Evolutionary conservation across 345 rosid species (phyloP), one percentile per base, ranked within the genome.

Genomic region (Carallia brachiata): DNA sequence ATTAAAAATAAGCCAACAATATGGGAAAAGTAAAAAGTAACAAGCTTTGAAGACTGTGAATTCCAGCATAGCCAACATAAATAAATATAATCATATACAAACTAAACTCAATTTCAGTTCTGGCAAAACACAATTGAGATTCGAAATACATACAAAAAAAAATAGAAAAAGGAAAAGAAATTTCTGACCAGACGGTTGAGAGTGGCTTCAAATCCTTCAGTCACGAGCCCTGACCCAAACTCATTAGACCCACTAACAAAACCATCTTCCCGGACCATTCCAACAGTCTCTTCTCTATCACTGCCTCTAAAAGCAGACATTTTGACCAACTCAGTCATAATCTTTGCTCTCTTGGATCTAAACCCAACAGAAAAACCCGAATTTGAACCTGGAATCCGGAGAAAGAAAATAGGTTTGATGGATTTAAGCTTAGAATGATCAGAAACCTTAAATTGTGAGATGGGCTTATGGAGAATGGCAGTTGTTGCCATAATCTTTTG

Each of bases 141-240:
- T 44, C 60, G 12, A 56, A 56, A 23, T 23, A 19, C 16, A 56
- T 27, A 23, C 10, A 13, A 4, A 1, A 23, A 23, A 27, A 62
- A 34, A n/a, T 52, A 17, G 6, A 18, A 59, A 36, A 32, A 53
- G 6, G 18, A 9, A 28, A 52, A 40, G 23, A n/a, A 31, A 31
- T 44, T 12, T 44, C 17, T 44, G 5, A 91, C 97, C 93, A 89
- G 52, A 58, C 88, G 86, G 78, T 92, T 92, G 67, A 82, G 80
- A 61, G 83, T 62, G 56, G 87, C 72, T 70, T 88, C 86, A 65
- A 85, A 39, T 17, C 83, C 86, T 8, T 70, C 70, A 53, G 71
- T 47, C 66, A 65, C 27, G 6, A 66, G 40, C 4, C 32, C 31
- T 10, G 66, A 52, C 27, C 64, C 73, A 52, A 82, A 55, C 57